Base-by-base conservation (phyloP, 106 monocot species). In the Dioscorea zingiberensis region DNA sequence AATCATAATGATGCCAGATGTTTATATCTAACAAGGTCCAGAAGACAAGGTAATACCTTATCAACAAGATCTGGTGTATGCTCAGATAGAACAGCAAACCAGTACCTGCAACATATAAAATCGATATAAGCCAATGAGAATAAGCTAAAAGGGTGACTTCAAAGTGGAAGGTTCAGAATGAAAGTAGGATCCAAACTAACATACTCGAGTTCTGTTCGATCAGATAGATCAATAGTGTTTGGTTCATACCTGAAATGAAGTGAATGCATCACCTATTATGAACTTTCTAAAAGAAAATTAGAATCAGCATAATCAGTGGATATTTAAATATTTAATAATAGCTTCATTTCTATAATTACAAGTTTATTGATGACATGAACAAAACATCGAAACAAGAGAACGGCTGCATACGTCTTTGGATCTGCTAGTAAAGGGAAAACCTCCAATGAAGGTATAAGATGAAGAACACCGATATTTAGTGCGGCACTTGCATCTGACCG, bases 41-140 rank as follows among this genome's bases (percentile, higher is more conserved):
- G 10, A 38, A 38, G 38, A 38, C 38, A 6, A 38, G 38, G 38
- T 10, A 38, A 38, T 38, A 98, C 98, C 98, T 98, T 98, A 72
- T 89, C 84, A 77, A 98, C 98, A 75, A 93, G 93, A 71, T 93
- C 98, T 22, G 93, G 82, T 67, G 84, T 72, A 83, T 98, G 93
- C 49, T 74, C 93, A 67, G 93, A 93, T 59, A 98, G 60, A 54
- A 98, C 76, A 27, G 76, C 84, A 54, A 93, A 78, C 98, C 98
- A 98, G 77, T 93, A 98, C 84, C 98, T 98, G 58, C 51, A 78
- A 13, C 38, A 75, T 47, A 5, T 13, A 30, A 63, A 13, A 49
- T 47, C 13, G 19, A 51, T 16, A n/a, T 38, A 38, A 51, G 19
- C 13, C 15, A 19, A 16, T 51, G 13, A 18, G 19, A 51, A 9